These are phyloP conservation scores for Pseudogymnoascus sp. DNA, from an alignment of 2,329 filamentous ascomycete genomes.

Conservation along the genomic window DNA sequence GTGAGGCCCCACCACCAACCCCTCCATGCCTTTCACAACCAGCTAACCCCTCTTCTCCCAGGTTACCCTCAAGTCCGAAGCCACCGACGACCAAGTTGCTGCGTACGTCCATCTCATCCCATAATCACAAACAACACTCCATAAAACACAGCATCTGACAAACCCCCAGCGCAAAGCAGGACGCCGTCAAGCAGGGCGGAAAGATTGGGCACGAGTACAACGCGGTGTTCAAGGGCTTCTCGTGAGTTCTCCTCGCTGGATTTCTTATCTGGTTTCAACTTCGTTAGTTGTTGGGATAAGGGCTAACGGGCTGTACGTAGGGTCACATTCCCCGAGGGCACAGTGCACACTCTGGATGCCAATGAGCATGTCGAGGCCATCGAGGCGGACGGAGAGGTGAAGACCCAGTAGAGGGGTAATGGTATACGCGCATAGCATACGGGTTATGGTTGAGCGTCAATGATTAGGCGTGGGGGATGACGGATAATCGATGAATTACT, in stretches of 20 bases:
- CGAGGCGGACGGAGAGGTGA: slow-evolving; percentile 65
- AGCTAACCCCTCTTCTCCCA: slow-evolving; percentile 30
- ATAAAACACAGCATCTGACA: not conserved
- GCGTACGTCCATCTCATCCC: slow-evolving; percentile 40
- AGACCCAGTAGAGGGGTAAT: slow-evolving; percentile 53
- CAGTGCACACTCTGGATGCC: slow-evolving; percentile 55
- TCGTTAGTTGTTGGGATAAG: not conserved
- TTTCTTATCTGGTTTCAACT: not conserved
- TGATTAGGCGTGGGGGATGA: not conserved
- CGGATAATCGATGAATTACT: not conserved
- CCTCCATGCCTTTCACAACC: not conserved
- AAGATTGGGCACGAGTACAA: slow-evolving; percentile 73
- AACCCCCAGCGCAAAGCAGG: slow-evolving; percentile 60
- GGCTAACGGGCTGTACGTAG: slow-evolving; percentile 37
- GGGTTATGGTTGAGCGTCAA: not conserved
- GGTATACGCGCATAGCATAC: not conserved
- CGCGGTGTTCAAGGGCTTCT: slow-evolving; percentile 81
- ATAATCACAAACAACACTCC: not conserved
- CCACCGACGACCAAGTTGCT: slow-evolving; percentile 57
- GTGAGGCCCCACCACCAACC: slow-evolving; percentile 9
- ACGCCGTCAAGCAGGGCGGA: slow-evolving; percentile 67
- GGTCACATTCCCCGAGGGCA: slow-evolving; percentile 62
- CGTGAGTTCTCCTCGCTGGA: slow-evolving; percentile 51
- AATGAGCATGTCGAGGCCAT: slow-evolving; percentile 67
- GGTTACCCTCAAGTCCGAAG: slow-evolving; percentile 72